A percentile compares a stretch with the other conserved stretches of the same genome.
phyloP scores from a whole-genome alignment of 2,329 filamentous ascomycete genomes.

The Amauroascus niger region DNA sequence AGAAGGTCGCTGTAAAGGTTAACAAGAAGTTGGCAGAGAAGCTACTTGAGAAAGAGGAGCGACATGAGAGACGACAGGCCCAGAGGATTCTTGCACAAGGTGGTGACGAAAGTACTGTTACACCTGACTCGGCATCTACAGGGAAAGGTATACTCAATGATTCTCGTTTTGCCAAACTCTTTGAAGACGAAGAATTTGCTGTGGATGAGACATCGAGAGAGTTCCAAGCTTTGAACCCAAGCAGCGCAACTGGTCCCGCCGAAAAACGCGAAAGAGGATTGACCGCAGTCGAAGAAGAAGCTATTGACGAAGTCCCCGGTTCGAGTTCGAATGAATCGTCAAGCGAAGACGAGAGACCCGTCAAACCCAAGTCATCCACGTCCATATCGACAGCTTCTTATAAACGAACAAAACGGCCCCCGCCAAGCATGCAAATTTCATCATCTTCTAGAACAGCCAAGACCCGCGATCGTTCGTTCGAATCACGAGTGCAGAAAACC shows the following conservation, averaged over 20 bases:
- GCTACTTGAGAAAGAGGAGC: constrained; percentile 52
- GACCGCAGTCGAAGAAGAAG: constrained; percentile 55
- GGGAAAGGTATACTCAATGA: constrained; percentile 60
- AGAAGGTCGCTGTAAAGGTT: constrained; percentile 84
- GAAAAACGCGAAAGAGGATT: constrained; percentile 41
- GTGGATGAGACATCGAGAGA: constrained; percentile 84
- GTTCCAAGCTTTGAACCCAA: constrained; percentile 82
- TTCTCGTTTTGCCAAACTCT: constrained; percentile 75
- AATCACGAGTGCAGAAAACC: constrained; percentile 43
- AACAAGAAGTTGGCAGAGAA: constrained; percentile 61
- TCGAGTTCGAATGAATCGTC: constrained; percentile 33
- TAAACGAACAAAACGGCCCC: constrained; percentile 42
- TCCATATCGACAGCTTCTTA: constrained; percentile 49
- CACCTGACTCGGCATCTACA: constrained; percentile 20
- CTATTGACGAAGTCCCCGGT: constrained; percentile 41
- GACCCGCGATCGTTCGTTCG: constrained; percentile 48
- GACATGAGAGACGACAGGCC: constrained; percentile 38
- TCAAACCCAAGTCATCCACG: constrained; percentile 27
- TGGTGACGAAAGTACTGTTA: constrained; percentile 42
- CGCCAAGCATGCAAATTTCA: constrained; percentile 49
- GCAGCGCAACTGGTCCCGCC: constrained; percentile 46
- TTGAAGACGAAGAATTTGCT: constrained; percentile 85
- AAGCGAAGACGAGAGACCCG: constrained; percentile 24
- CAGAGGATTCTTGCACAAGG: constrained; percentile 45
- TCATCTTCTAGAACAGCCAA: constrained; percentile 40